A percentile compares a stretch with the other conserved stretches of the same genome.
Evolutionary conservation across 108 stramenopile species (phyloP).

Genomic region (Aurantiochytrium sp.): DNA sequence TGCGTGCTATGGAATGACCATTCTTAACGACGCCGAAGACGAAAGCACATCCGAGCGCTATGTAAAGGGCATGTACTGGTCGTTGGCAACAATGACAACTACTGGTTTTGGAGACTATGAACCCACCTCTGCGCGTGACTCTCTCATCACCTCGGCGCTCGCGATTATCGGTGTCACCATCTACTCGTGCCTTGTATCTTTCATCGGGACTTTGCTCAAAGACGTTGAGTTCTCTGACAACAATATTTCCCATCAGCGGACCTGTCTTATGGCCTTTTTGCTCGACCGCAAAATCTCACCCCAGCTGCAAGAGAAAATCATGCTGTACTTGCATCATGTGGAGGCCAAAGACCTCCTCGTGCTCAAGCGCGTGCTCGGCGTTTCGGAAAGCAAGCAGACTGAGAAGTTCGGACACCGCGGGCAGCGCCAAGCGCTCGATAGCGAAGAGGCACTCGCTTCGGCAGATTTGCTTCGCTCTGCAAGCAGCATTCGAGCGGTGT

Average conservation of each 20-base stretch:
- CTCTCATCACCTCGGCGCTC: not conserved
- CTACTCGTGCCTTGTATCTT: not conserved
- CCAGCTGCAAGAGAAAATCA: not conserved
- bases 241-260: not conserved
- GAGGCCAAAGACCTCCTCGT: not conserved
- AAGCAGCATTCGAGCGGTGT: not conserved
- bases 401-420: not conserved
- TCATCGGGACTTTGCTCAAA: not conserved
- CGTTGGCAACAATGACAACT: slow-evolving; percentile 24
- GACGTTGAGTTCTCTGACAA: not conserved
- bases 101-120: slow-evolving; percentile 26
- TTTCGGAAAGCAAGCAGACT: not conserved
- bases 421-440: not conserved
- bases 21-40: not conserved
- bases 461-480: not conserved
- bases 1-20: not conserved
- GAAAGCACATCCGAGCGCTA: not conserved
- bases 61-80: slow-evolving; percentile 15
- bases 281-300: not conserved
- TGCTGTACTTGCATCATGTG: not conserved
- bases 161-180: not conserved
- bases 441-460: not conserved
- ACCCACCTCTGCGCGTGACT: not conserved
- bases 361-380: not conserved
- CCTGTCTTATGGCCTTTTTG: not conserved